Evolutionary conservation across 495 filamentous ascomycete genomes (phyloP), one percentile per base, ranked within the genome.

Genomic region (Penicillium fimorum): DNA sequence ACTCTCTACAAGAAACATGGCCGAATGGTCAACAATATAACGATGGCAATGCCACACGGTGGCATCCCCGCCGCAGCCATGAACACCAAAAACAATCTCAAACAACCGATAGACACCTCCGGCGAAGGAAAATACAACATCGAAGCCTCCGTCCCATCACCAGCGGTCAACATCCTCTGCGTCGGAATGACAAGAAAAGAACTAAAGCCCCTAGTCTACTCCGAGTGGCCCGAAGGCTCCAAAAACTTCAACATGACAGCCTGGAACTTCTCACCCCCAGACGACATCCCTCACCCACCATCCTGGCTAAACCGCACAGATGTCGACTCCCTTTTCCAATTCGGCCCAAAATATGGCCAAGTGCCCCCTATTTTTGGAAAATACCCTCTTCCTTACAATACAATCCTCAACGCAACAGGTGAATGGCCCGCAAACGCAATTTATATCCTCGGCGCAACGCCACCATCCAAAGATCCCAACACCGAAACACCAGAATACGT

Each of bases 21-120:
- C 0, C 74, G 87, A 35, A 70, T 86, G 42, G 66, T 91, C 55
- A 85, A 88, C 68, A 91, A 91, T 61, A 80, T 91, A 40, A 89
- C 85, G 0, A 79, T 90, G 59, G 84, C 86, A 2, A 84, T 91
- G 76, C 88, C 88, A 0, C 88, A 91, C 54, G 76, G 82, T 3
- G 85, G 86, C 2, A 71, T 92, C 5, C 80, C 85, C 25, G 67
- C 68, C 20, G 88, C 88, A 3, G 82, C 84, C 0, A 74, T 73
- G 24, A 75, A 89, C 58, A 59, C 71, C 0, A 68, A 56, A 25
- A 92, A 91, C 64, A 61, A 68, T 3, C 88, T 92, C 45, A 63
- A 84, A 40, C 87, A 91, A 59, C 88, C 89, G 0, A 69, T 77
- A 18, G 84, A 87, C 30, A 70, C 86, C 25, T 65, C 76, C 9